Conservation (phyloP, 2,329 filamentous ascomycete genomes). For the Colletotrichum aenigma region DNA sequence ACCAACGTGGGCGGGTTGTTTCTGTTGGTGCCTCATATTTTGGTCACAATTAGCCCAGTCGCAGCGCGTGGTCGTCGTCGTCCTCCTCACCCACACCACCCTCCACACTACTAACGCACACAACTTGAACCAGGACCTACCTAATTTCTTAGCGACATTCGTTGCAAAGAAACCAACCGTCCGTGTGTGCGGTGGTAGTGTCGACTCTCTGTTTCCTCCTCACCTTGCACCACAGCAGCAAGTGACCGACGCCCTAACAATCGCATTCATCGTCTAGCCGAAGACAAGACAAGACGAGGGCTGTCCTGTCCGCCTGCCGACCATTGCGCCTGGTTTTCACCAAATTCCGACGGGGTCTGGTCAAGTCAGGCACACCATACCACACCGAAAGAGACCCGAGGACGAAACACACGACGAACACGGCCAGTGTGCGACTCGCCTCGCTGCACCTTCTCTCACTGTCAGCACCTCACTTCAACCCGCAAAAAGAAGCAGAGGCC, state of each 20-base stretch:
- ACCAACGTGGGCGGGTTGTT: neutral
- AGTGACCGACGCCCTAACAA: neutral
- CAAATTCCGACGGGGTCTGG: neutral
- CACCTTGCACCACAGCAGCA: neutral
- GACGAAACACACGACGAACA: constrained; percentile 10
- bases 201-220: neutral
- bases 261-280: neutral
- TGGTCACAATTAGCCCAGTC: neutral
- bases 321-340: neutral
- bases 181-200: neutral
- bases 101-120: neutral
- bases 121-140: neutral
- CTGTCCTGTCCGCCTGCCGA: neutral
- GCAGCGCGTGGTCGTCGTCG: neutral
- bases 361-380: neutral
- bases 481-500: neutral
- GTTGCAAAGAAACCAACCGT: neutral
- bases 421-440: constrained; percentile 8
- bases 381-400: neutral
- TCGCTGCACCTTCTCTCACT: neutral
- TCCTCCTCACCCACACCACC: neutral
- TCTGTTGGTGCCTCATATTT: constrained; percentile 15
- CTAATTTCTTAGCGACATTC: constrained; percentile 2
- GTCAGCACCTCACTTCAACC: neutral
- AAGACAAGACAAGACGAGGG: neutral